Base-by-base conservation (phyloP, 352 stramenopile genomes). In the Pythium sukuiense region DNA sequence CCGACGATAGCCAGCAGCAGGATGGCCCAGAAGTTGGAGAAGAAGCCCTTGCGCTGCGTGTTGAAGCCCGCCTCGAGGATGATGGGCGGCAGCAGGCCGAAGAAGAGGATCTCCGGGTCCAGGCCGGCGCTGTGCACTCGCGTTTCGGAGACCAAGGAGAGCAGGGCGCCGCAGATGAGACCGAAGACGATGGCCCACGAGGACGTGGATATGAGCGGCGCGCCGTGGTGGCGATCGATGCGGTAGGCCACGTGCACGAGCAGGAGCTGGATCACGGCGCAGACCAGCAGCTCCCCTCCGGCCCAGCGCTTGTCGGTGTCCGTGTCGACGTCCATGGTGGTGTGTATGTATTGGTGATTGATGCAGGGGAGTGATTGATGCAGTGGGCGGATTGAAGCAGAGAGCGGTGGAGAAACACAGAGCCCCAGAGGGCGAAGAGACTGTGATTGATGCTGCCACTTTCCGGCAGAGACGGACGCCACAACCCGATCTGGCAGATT, bases 41-140 rank as follows among this genome's bases (percentile, higher is more conserved):
- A 82, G 59, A 86, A 87, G 13, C 74, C 80, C 46, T 81, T 87
- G 66, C 78, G 76, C 74, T 86, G 78, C 45, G 78, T 86, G 63
- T 81, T 81, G 72, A 89, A 83, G 20, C 80, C 80, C 0, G 80
- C 80, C 61, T 89, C 80, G 41, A 87, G 65, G 61, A 89, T 89
- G 73, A 89, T 89, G 14, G 80, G 80, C 24, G 80, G 80, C 35
- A 89, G 61, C 39, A 89, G 43, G 1, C 78, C 80, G 48, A 85
- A 84, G 69, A 89, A 89, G 3, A 89, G 69, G 18, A 83, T 69
- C 57, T 60, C 24, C 14, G 64, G 63, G 20, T 69, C 37, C 7
- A 69, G 46, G 2, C 63, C 63, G 13, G 46, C 63, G 49, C 50
- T 63, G 48, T 56, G 46, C 24, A 60, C 55, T 27, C 63, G 63